Percentiles rank a stretch among this genome's conserved stretches.
Conservation (phyloP, 768 basidiomycete species). For the Kwoniella newhampshirensis region DNA sequence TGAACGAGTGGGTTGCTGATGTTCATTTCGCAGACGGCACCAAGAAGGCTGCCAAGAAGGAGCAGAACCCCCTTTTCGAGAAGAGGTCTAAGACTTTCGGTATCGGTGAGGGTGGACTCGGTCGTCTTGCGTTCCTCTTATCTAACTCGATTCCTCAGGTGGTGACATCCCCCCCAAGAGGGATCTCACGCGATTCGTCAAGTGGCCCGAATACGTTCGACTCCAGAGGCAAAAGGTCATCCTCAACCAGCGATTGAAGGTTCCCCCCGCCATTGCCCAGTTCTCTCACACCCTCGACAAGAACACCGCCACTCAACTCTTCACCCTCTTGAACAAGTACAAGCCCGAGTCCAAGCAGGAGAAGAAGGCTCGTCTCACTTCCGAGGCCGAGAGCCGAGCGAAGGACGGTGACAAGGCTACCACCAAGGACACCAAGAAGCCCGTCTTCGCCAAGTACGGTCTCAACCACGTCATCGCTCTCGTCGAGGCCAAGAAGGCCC, state of each 20-base stretch:
- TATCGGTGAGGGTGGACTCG: conserved; percentile 76
- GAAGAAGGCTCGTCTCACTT: conserved; percentile 88
- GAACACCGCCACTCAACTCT: conserved; percentile 97
- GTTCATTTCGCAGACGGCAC: conserved; percentile 54
- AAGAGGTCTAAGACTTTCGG: conserved; percentile 86
- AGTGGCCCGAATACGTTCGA: conserved; percentile 98
- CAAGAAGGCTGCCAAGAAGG: conserved; percentile 66
- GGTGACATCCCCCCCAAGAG: conserved; percentile 86
- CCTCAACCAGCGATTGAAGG: conserved; percentile 94
- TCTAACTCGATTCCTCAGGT: conserved; percentile 58
- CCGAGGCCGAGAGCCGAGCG: conserved; percentile 67
- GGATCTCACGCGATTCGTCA: conserved; percentile 95
- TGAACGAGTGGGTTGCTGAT: not conserved
- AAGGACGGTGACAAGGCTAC: conserved; percentile 70
- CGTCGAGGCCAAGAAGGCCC: conserved; percentile 91
- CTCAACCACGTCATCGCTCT: conserved; percentile 95
- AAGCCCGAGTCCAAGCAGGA: conserved; percentile 72
- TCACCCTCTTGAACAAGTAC: conserved; percentile 94
- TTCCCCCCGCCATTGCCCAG: conserved; percentile 95
- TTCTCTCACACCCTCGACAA: conserved; percentile 95
- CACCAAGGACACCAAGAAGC: conserved; percentile 83
- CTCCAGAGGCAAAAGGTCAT: conserved; percentile 98
- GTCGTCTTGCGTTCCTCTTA: too few species aligned
- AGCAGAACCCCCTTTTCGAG: conserved; percentile 96
- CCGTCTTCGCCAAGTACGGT: conserved; percentile 91